Evolutionary conservation across 768 basidiomycete genomes (phyloP), one percentile per base, ranked within the genome.

Genomic region (Mycena leptocephala): DNA sequence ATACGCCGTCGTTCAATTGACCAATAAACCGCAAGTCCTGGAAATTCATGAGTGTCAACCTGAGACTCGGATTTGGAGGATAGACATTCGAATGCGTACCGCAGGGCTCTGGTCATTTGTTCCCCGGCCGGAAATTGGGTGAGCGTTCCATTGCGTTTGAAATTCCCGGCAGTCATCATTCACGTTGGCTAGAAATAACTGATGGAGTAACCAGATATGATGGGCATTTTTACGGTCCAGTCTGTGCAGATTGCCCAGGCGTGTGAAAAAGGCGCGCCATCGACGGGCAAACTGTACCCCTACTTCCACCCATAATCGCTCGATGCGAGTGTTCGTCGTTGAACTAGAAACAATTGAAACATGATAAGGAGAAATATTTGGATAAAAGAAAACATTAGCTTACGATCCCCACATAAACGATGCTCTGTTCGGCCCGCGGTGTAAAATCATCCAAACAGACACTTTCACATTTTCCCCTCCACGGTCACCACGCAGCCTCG

Each of bases 81-180:
- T 39, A 39, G 26, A 24, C 10, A n/a, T 18, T 48, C 7, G 24
- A 53, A n/a, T 8, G 18, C 28, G 30, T 20, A 59, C 33, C 14
- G 56, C 56, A 20, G 62, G 62, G 28, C 39, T 63, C 39, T 63
- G 62, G 20, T 63, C 70, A 22, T 79, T 69, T 10, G 70, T 77
- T 16, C 28, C 48, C n/a, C 28, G 46, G 13, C 79, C 82, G 20
- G 68, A 77, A 14, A 86, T 79, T 0, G 82, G 79, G 62, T 87
- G 84, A 16, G 75, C 35, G 62, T 86, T 86, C 83, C 85, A 86
- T 9, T 84, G 78, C 8, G 70, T 5, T 24, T 76, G 80, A 65
- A 86, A 85, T 4, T 58, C 39, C 0, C 59, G 0, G 43, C 83
- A 85, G 55, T 86, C 83, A 0, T 70, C 28, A 46, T 86, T 83